Conservation (phyloP, 352 stramenopile species). For the Phytophthora cactorum region DNA sequence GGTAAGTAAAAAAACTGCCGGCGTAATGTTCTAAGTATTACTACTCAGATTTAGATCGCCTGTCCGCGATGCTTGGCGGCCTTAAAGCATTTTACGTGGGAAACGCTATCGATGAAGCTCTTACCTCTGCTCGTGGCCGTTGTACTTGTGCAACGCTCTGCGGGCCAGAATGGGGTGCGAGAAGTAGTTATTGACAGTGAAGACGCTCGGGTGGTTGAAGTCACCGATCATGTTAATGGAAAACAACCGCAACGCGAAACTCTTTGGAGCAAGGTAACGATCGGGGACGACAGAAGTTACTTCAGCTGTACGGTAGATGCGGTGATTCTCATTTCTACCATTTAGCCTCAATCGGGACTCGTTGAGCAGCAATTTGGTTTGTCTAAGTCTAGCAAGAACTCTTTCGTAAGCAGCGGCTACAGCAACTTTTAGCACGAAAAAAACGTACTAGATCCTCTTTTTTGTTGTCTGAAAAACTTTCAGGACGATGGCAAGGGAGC, state of each 20-base stretch:
- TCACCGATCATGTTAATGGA: background rate
- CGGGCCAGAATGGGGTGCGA: slow-evolving; percentile 1
- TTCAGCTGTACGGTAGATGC: too few relatives aligned
- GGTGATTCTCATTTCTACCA: slow-evolving; percentile 2
- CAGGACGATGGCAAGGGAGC: slow-evolving; percentile 1
- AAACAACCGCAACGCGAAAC: slow-evolving; percentile 5
- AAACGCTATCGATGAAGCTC: slow-evolving; percentile 15
- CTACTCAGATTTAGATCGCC: too few relatives aligned
- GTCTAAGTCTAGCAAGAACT: slow-evolving; percentile 1
- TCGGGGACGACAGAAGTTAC: background rate
- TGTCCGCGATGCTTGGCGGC: too few relatives aligned
- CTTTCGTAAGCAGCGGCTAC: slow-evolving; percentile 2
- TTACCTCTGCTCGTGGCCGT: background rate
- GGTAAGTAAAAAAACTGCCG: too few relatives aligned
- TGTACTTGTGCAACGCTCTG: slow-evolving; percentile 8
- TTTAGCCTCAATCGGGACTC: slow-evolving; percentile 16
- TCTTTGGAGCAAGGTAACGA: slow-evolving; percentile 19
- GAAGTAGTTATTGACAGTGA: slow-evolving; percentile 21
- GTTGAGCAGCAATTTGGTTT: slow-evolving; percentile 10
- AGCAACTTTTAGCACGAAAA: too few relatives aligned
- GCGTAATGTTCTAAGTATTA: too few relatives aligned
- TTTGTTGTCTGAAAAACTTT: background rate
- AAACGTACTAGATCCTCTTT: background rate
- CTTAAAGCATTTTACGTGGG: background rate
- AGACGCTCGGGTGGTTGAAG: slow-evolving; percentile 6